Evolutionary conservation across 768 basidiomycete species (phyloP).

Genomic region (Obba rivulosa): DNA sequence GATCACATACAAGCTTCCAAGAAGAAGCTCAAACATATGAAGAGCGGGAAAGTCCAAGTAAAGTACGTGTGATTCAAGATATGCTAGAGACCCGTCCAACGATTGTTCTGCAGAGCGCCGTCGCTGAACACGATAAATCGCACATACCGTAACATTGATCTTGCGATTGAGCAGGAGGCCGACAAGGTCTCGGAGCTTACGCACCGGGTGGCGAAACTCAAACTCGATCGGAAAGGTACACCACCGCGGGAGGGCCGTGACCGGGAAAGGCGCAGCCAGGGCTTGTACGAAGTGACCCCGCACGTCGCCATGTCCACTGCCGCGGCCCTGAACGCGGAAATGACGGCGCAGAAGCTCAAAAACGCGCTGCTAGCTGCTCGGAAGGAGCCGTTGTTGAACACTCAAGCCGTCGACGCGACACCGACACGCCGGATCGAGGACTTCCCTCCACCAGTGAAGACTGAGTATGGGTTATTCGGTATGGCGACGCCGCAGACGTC

Average conservation of each 20-base stretch:
- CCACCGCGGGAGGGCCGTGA: slow-evolving; percentile 35
- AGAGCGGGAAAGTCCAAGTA: slow-evolving; percentile 55
- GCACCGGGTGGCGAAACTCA: slow-evolving; percentile 47
- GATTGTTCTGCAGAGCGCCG: slow-evolving; percentile 55
- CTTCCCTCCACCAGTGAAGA: not conserved
- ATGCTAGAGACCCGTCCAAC: not conserved
- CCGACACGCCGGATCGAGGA: slow-evolving; percentile 11
- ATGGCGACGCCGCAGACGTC: not conserved
- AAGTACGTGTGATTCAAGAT: slow-evolving; percentile 40
- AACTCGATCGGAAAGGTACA: slow-evolving; percentile 24
- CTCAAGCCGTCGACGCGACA: slow-evolving; percentile 32
- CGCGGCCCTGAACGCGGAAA: slow-evolving; percentile 77
- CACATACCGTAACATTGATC: slow-evolving; percentile 80
- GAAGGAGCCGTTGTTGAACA: slow-evolving; percentile 63
- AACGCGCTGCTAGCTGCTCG: slow-evolving; percentile 56
- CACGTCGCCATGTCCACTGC: slow-evolving; percentile 71
- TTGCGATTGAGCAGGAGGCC: slow-evolving; percentile 58
- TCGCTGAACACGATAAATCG: slow-evolving; percentile 81
- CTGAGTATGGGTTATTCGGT: slow-evolving; percentile 7
- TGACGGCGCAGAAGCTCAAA: slow-evolving; percentile 67
- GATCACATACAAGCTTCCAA: slow-evolving; percentile 64
- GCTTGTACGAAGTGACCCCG: slow-evolving; percentile 34
- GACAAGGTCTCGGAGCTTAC: slow-evolving; percentile 47
- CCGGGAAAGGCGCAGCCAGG: slow-evolving; percentile 1
- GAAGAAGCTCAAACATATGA: slow-evolving; percentile 58